Base-by-base conservation (phyloP, 2,329 filamentous ascomycete species). In the Iodosphaeria phyllophila region DNA sequence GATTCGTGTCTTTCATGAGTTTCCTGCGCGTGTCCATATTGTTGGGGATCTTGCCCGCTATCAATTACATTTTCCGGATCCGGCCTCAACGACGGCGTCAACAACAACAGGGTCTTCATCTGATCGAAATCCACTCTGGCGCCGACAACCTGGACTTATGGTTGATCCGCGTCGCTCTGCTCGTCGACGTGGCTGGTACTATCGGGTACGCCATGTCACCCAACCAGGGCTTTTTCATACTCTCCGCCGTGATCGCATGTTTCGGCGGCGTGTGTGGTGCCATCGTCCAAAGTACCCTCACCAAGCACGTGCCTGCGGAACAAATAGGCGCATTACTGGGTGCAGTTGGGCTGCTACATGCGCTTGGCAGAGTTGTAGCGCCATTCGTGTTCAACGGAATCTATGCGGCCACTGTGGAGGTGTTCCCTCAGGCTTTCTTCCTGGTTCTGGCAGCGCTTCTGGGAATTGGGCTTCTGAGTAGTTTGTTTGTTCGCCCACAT, bases 271-370 rank as follows among this genome's bases (percentile, higher is more conserved):
- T 95, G 22, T 84, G 76, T 1, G 75, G 74, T 18, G 84, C 89
- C 2, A 89, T 79, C 0, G 59, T 92, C 24, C 82, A 92, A 41
- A 74, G 78, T 2, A 66, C 76, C 1, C 55, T 93, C 25, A 93
- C 83, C 12, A 95, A 93, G 44, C 89, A 95, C 46, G 74, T 95
- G 0, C 80, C 84, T 0, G 60, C 71, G 1, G 77, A 89, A 33
- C 66, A 67, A 23, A 74, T 89, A 0, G 89, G 89, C 0, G 73
- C 89, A 44, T 56, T 95, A n/a, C 62, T 98, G 0, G 89, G 89
- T 13, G 84, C 83, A 2, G 75, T 74, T 10, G 89, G 86, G 0
- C 56, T 95, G 32, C 51, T 95, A 29, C 86, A 95, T 48, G 77
- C 82, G 1, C 51, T 92, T 18, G 68, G 78, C 3, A 61, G 83